Conservation (phyloP, 1,284 basidiomycete species). For the Leccinum huronense region DNA sequence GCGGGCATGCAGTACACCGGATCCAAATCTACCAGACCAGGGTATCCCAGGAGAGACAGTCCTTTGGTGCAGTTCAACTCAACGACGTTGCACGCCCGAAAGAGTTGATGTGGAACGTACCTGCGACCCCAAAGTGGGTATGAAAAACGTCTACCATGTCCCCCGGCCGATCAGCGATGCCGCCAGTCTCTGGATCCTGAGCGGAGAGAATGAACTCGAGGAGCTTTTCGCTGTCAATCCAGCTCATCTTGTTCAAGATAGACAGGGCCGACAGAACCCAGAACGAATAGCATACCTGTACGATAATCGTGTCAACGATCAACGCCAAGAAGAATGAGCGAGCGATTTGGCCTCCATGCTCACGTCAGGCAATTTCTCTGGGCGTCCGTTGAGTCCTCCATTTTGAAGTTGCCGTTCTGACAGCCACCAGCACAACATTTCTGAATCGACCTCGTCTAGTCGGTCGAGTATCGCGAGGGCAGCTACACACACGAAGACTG, state of each 20-base stretch:
- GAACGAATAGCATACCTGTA: constrained; percentile 94
- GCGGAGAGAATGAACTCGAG: constrained; percentile 83
- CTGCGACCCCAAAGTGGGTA: constrained; percentile 90
- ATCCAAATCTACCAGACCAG: constrained; percentile 80
- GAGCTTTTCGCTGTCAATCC: constrained; percentile 90
- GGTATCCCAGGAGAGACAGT: constrained; percentile 87
- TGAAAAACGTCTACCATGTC: constrained; percentile 97
- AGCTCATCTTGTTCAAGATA: constrained; percentile 80
- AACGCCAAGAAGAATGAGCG: neutral
- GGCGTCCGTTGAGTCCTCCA: constrained; percentile 93
- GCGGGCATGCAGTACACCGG: constrained; percentile 98
- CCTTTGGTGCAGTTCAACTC: constrained; percentile 45
- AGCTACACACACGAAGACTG: constrained; percentile 89
- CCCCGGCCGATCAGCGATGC: constrained; percentile 92
- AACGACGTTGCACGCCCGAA: neutral
- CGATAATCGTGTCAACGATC: neutral
- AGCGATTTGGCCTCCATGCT: constrained; percentile 26
- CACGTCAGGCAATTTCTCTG: constrained; percentile 98
- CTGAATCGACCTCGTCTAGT: constrained; percentile 73
- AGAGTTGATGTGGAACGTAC: constrained; percentile 42
- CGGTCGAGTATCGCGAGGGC: constrained; percentile 84
- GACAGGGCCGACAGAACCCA: constrained; percentile 92
- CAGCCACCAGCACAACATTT: constrained; percentile 88
- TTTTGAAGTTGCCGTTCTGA: constrained; percentile 90
- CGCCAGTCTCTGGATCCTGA: constrained; percentile 87